Conservation (phyloP, 1,284 basidiomycete species). For the Ustilago hordei region DNA sequence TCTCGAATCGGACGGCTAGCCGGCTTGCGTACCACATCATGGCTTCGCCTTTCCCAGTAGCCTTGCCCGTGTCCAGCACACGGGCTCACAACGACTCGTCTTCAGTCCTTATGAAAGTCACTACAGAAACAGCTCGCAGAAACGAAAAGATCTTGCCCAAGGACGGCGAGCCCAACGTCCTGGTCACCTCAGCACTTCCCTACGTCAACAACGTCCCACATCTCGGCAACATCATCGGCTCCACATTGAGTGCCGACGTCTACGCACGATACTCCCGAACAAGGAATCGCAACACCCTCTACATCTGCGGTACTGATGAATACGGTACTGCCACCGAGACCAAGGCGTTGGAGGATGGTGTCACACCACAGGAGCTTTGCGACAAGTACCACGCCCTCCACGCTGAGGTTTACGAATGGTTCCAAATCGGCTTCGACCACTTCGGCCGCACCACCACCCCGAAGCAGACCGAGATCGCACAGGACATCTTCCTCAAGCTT, state of each 20-base stretch:
- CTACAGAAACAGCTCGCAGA: constrained; percentile 48
- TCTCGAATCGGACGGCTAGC: constrained; percentile 10
- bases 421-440: constrained; percentile 90
- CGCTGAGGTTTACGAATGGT: constrained; percentile 94
- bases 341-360: constrained; percentile 91
- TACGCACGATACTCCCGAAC: constrained; percentile 83
- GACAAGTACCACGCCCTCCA: constrained; percentile 94
- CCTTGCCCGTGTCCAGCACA: constrained; percentile 49
- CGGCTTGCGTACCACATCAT: constrained; percentile 52
- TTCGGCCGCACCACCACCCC: constrained; percentile 95
- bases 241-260: constrained; percentile 93
- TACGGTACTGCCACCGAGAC: constrained; percentile 99
- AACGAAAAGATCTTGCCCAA: constrained; percentile 60
- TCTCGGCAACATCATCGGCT: constrained; percentile 98
- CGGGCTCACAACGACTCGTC: constrained; percentile 46
- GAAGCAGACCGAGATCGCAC: constrained; percentile 79
- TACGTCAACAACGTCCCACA: constrained; percentile 99
- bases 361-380: constrained; percentile 87
- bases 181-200: constrained; percentile 95
- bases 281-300: constrained; percentile 73
- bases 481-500: constrained; percentile 68
- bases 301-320: constrained; percentile 98
- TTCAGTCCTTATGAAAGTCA: constrained; percentile 63
- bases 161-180: constrained; percentile 71
- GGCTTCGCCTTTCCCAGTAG: constrained; percentile 66